Evolutionary conservation across 1,284 basidiomycete genomes (phyloP).

Genomic region (Schizophyllum commune): DNA sequence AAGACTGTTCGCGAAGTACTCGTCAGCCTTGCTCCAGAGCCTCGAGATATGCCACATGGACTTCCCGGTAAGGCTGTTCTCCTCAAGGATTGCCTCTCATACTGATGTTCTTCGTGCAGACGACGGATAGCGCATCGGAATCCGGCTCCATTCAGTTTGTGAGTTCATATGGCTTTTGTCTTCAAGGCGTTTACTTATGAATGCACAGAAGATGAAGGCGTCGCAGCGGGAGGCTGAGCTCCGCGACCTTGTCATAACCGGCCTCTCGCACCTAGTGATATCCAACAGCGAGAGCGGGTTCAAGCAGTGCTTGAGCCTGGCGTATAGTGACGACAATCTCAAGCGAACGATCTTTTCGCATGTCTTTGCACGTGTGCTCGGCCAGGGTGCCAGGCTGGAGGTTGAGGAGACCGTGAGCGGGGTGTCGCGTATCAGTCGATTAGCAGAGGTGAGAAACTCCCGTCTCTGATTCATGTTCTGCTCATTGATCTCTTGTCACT

Average conservation of each 20-base stretch:
- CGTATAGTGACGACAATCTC: slow-evolving; percentile 68
- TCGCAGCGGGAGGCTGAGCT: slow-evolving; percentile 53
- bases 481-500: slow-evolving; percentile 2
- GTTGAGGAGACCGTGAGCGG: slow-evolving; percentile 45
- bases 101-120: slow-evolving; percentile 21
- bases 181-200: slow-evolving; percentile 4
- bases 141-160: slow-evolving; percentile 33
- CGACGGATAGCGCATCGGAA: slow-evolving; percentile 46
- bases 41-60: slow-evolving; percentile 46
- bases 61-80: slow-evolving; percentile 27
- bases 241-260: slow-evolving; percentile 67
- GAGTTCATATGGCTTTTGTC: not conserved
- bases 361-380: slow-evolving; percentile 82
- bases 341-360: slow-evolving; percentile 81
- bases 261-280: slow-evolving; percentile 74
- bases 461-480: not conserved
- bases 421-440: slow-evolving; percentile 45
- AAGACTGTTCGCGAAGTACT: slow-evolving; percentile 74
- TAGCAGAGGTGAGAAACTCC: slow-evolving; percentile 49
- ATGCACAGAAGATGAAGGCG: slow-evolving; percentile 34
- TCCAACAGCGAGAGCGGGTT: slow-evolving; percentile 87
- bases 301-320: slow-evolving; percentile 79
- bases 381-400: slow-evolving; percentile 71
- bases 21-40: slow-evolving; percentile 55
- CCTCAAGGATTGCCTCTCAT: not conserved